Evolutionary conservation across 2,329 filamentous ascomycete genomes (phyloP), one percentile per base, ranked within the genome.

Genomic region (Aspergillus sp.): DNA sequence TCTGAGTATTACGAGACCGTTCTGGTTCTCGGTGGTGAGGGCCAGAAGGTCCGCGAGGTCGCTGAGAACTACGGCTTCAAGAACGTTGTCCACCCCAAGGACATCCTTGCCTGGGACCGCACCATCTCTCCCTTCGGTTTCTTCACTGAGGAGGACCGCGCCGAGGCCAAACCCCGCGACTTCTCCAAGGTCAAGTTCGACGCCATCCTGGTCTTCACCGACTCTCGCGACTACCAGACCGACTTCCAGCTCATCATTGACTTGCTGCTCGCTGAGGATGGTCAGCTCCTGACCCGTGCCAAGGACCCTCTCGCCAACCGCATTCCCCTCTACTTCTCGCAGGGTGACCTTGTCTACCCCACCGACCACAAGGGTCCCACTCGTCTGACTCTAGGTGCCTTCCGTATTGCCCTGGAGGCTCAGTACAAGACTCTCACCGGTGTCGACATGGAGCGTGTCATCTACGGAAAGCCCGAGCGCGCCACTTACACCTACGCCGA

Each of bases 401-500:
- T 88, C 81, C 81, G 83, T 56, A 85, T 87, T 54, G 79, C 81
- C 31, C 76, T 88, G 43, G 83, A 87, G 67, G 82, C 83, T 51
- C 85, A 86, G 54, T 70, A 69, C 61, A 70, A 70, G 67, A 75
- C 82, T 12, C 68, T 86, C 45, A 86, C 83, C 0, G 83, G 83
- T 45, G 76, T 76, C 11, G 83, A 87, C 50, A 79, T 88, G 37
- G 83, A 87, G 76, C 84, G 83, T 73, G 81, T 86, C 30, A 81
- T 88, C 44, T 87, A 87, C 71, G 84, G 84, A 59, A 88, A 88
- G 75, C 84, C 84, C 27, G 83, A 87, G 64, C 58, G 81, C 47
- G 84, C 84, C 5, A 87, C 84, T n/a, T 88, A 87, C 77, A 86
- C 84, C 71, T 88, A 86, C 67, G 85, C 85, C 50, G 84, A 88